Conservation (phyloP, 768 basidiomycete species). For the Amanita subjunquillea region DNA sequence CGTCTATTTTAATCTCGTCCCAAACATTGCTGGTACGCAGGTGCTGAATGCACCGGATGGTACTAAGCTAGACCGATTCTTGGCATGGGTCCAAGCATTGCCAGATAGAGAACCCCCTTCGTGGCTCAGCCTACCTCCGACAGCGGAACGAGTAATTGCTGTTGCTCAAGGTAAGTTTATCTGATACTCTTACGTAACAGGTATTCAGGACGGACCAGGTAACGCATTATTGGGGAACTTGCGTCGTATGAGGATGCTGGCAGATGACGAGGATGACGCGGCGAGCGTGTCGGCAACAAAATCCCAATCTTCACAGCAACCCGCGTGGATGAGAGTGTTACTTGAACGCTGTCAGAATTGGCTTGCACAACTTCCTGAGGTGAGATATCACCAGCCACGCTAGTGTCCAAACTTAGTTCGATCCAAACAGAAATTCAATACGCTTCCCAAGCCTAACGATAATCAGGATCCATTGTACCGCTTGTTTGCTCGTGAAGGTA, state of each 20-base stretch:
- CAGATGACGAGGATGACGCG: conserved; percentile 75
- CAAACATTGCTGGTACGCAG: conserved; percentile 43
- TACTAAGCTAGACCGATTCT: conserved; percentile 84
- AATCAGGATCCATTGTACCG: conserved; percentile 81
- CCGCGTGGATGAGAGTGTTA: conserved; percentile 90
- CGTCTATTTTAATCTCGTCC: conserved; percentile 84
- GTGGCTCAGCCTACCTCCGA: conserved; percentile 89
- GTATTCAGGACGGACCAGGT: conserved; percentile 31
- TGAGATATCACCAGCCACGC: conserved; percentile 22
- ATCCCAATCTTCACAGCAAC: conserved; percentile 61
- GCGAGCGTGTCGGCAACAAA: conserved; percentile 44
- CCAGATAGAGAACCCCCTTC: conserved; percentile 92
- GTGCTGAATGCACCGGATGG: conserved; percentile 77
- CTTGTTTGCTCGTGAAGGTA: conserved; percentile 81
- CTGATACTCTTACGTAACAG: neutral
- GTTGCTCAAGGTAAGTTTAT: conserved; percentile 66
- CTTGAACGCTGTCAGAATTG: conserved; percentile 79
- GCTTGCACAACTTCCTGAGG: conserved; percentile 67
- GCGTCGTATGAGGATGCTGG: conserved; percentile 85
- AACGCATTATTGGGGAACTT: conserved; percentile 77
- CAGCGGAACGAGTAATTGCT: conserved; percentile 89
- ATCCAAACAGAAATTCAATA: conserved; percentile 46
- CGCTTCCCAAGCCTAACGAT: conserved; percentile 55
- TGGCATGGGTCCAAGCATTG: conserved; percentile 79
- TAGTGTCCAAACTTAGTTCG: neutral